Base-by-base conservation (phyloP, 2,329 filamentous ascomycete genomes). In the Colletotrichum sp. region DNA sequence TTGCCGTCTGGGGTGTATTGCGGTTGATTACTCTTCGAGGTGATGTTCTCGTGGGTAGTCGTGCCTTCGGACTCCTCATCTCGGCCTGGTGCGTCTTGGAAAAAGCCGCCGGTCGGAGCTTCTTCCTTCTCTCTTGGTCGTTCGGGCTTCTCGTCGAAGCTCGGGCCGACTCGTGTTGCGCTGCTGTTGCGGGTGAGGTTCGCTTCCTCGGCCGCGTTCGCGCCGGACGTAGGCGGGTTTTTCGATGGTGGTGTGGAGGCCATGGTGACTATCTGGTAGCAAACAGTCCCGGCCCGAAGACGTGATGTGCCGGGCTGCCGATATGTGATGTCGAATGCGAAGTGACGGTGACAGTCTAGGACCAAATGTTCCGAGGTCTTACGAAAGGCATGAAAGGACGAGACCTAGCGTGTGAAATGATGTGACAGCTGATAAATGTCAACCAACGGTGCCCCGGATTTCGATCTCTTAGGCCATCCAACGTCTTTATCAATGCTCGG, bases 1-100 rank as follows among this genome's bases (percentile, higher is more conserved):
- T 87, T 87, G 78, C 82, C 80, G 24, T 80, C 80, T 0, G 74
- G 34, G 21, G 76, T 77, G 36, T 69, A 74, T 10, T 76, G 69
- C 30, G 70, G 74, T 21, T 69, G 64, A 12, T 59, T 76, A 24
- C 60, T 67, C n/a, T 65, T 71, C n/a, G 59, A 67, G 5, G 49
- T 30, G 15, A 65, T 26, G 16, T 73, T 70, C 4, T 62, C 64
- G 12, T 57, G 76, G 21, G 36, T 71, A 6, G 39, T 15, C 4
- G 44, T 49, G 3, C 69, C 70, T 12, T 69, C 74, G 9, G 74
- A 62, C 36, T 76, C 74, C 7, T 73, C 70, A 2, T 74, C 74
- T 21, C 70, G 64, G 21, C 70, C 74, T 9, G 70, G 65, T 5
- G 64, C 74, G 49, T 65, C 70, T 28, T 28, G 16, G 32, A 76